Conservation (phyloP, 1,284 basidiomycete genomes). For the Paramarasmius palmivorus region DNA sequence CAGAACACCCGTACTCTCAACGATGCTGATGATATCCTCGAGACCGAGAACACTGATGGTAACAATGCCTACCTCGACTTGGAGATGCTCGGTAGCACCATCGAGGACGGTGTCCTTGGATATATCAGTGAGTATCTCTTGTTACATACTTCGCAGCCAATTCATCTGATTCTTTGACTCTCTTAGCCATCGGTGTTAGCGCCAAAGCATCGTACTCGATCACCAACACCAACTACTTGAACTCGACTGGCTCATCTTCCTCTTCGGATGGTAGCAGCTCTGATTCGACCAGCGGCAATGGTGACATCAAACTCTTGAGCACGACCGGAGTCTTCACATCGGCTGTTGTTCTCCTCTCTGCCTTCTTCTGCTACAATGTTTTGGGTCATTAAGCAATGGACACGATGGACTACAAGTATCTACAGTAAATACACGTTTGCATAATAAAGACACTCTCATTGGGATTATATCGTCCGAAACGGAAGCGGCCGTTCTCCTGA, state of each 20-base stretch:
- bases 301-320: too few species aligned
- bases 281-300: too few species aligned
- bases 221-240: slow-evolving; percentile 10
- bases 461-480: too few species aligned
- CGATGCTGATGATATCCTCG: slow-evolving; percentile 25
- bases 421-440: too few species aligned
- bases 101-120: slow-evolving; percentile 10
- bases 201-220: slow-evolving; percentile 7
- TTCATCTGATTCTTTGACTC: background rate
- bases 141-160: background rate
- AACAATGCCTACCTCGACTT: slow-evolving; percentile 28
- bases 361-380: too few species aligned
- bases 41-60: slow-evolving; percentile 24
- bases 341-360: too few species aligned
- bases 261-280: background rate
- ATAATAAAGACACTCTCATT: too few species aligned
- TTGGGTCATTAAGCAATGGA: too few species aligned
- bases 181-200: slow-evolving; percentile 8
- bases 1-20: slow-evolving; percentile 25
- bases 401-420: too few species aligned
- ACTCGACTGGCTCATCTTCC: background rate
- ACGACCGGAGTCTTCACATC: too few species aligned
- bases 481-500: too few species aligned
- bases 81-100: background rate
- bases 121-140: slow-evolving; percentile 6